Evolutionary conservation across 805 yeast genomes (phyloP).

Genomic region (Saccharomycopsis sp.): DNA sequence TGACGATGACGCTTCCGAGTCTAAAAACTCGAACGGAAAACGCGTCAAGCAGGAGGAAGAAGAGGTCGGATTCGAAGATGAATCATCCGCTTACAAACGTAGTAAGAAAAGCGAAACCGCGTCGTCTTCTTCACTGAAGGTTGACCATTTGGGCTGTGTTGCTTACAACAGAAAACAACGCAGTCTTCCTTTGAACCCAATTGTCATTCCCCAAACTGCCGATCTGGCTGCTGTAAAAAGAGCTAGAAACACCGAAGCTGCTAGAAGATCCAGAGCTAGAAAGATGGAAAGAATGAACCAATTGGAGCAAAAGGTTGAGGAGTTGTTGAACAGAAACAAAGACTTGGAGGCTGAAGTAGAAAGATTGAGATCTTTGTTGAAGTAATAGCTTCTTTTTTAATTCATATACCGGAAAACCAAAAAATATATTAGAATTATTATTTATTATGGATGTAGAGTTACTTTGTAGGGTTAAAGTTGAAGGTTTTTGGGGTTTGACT

Average conservation of each 20-base stretch:
- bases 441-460: too few species aligned
- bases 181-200: slow-evolving; percentile 62
- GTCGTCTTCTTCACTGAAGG: slow-evolving; percentile 28
- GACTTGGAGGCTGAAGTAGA: slow-evolving; percentile 57
- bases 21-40: neutral
- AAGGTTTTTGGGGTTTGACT: too few species aligned
- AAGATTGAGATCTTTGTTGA: slow-evolving; percentile 48
- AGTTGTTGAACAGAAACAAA: slow-evolving; percentile 50
- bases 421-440: too few species aligned
- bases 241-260: slow-evolving; percentile 95
- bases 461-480: too few species aligned
- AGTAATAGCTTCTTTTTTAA: slow-evolving; percentile 17
- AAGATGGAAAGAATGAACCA: slow-evolving; percentile 83
- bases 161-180: slow-evolving; percentile 76
- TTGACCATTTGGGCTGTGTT: slow-evolving; percentile 70
- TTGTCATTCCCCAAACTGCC: slow-evolving; percentile 43
- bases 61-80: slow-evolving; percentile 1
- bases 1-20: neutral
- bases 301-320: slow-evolving; percentile 71
- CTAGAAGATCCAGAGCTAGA: slow-evolving; percentile 90
- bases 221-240: slow-evolving; percentile 80
- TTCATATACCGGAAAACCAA: too few species aligned
- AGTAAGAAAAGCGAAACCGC: slow-evolving; percentile 12
- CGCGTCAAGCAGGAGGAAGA: neutral
- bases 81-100: slow-evolving; percentile 18